phyloP scores from a whole-genome alignment of 2,329 filamentous ascomycete genomes.

The Aspergillus caelatus region DNA sequence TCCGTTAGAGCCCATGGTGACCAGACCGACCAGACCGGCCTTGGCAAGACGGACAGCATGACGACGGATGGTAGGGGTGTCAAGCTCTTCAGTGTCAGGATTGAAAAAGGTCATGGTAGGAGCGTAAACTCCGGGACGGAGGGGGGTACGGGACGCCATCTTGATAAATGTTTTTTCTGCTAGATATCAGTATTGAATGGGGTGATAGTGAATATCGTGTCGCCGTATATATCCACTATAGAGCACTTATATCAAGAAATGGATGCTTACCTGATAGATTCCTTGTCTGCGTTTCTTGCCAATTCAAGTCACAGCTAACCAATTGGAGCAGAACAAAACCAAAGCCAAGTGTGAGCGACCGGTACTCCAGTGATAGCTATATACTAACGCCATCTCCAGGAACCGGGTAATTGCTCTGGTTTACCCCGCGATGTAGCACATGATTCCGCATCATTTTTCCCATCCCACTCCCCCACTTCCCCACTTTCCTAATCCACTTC shows the following conservation, averaged over 20 bases:
- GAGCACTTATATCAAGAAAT: background rate
- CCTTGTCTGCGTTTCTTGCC: background rate
- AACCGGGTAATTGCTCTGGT: background rate
- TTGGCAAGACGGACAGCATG: slow-evolving; percentile 77
- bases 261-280: background rate
- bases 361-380: background rate
- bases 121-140: slow-evolving; percentile 82
- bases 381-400: background rate
- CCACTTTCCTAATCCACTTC: slow-evolving; percentile 5
- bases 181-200: background rate
- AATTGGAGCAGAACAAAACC: background rate
- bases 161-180: background rate
- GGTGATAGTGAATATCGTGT: background rate
- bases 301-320: background rate
- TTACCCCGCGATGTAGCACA: slow-evolving; percentile 2
- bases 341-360: background rate
- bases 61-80: slow-evolving; percentile 75
- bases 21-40: slow-evolving; percentile 77
- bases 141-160: slow-evolving; percentile 53
- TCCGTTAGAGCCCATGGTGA: slow-evolving; percentile 88
- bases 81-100: slow-evolving; percentile 79
- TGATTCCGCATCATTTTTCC: background rate
- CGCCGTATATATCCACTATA: background rate
- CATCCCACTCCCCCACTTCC: slow-evolving; percentile 5
- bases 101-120: slow-evolving; percentile 92